phyloP scores from a whole-genome alignment of 169 alveolate genomes.

The Plasmodium gonderi region DNA sequence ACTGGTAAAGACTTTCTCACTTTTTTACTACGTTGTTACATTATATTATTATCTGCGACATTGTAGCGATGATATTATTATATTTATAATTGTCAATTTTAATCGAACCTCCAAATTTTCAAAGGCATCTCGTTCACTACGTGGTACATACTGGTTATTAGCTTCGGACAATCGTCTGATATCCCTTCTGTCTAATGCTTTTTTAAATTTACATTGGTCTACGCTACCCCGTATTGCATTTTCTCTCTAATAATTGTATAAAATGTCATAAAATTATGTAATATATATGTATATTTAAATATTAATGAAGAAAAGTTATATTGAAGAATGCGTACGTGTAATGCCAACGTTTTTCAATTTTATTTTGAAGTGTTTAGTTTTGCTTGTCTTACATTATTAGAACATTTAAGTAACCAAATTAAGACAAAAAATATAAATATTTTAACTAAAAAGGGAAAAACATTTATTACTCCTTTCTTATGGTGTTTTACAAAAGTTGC shows the following conservation, averaged over 20 bases:
- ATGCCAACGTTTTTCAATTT: no score
- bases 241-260: neutral
- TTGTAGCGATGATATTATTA: neutral
- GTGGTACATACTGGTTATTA: neutral
- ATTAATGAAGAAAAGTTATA: neutral
- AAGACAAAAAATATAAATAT: neutral
- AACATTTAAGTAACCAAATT: slow-evolving; percentile 1
- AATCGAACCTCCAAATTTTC: neutral
- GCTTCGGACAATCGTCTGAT: neutral
- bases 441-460: neutral
- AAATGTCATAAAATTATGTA: slow-evolving; percentile 3
- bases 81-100: neutral
- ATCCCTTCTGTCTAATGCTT: neutral
- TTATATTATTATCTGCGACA: neutral
- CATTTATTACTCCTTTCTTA: neutral
- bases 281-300: neutral
- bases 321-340: no score
- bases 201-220: neutral
- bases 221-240: neutral
- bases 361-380: no score
- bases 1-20: neutral
- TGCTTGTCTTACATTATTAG: slow-evolving; percentile 17
- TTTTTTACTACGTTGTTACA: neutral
- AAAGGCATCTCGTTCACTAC: neutral
- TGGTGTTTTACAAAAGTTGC: neutral